Conservation (phyloP, 140 eudicot genomes). For the Bidens hawaiensis region DNA sequence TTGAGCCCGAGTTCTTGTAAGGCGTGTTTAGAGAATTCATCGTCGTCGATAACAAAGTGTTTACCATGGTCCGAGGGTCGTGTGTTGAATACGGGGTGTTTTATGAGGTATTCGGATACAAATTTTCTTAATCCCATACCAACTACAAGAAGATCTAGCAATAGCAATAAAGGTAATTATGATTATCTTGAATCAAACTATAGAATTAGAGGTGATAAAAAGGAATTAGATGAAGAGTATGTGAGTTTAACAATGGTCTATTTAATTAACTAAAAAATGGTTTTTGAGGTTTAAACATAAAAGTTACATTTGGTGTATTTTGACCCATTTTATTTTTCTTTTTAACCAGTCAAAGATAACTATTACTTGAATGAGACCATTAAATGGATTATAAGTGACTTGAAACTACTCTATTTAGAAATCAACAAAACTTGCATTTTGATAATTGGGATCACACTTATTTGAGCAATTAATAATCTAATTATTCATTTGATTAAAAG, state of each 20-base stretch:
- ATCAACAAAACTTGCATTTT: too few relatives aligned
- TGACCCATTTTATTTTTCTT: neutral
- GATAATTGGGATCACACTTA: too few relatives aligned
- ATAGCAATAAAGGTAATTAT: slow-evolving; percentile 39
- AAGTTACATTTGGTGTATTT: too few relatives aligned
- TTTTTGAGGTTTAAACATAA: too few relatives aligned
- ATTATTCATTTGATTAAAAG: too few relatives aligned
- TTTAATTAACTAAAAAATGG: too few relatives aligned
- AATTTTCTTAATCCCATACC: slow-evolving; percentile 30
- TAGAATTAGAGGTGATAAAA: neutral
- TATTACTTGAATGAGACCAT: neutral
- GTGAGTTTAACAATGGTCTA: too few relatives aligned
- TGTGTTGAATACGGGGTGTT: slow-evolving; percentile 43
- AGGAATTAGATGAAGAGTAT: too few relatives aligned
- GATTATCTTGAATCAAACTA: neutral
- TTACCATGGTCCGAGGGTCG: slow-evolving; percentile 62
- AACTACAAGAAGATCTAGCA: slow-evolving; percentile 23
- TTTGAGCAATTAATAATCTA: too few relatives aligned
- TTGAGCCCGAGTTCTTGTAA: slow-evolving; percentile 41
- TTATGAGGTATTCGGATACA: slow-evolving; percentile 44
- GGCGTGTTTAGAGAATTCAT: slow-evolving; percentile 56
- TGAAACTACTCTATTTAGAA: too few relatives aligned
- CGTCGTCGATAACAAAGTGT: slow-evolving; percentile 36
- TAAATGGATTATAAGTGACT: too few relatives aligned
- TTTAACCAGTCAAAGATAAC: neutral